Percentiles rank a stretch among this genome's conserved stretches.
phyloP scores from a whole-genome alignment of 1,139 yeast genomes.

The Kluyveromyces marxianus region DNA sequence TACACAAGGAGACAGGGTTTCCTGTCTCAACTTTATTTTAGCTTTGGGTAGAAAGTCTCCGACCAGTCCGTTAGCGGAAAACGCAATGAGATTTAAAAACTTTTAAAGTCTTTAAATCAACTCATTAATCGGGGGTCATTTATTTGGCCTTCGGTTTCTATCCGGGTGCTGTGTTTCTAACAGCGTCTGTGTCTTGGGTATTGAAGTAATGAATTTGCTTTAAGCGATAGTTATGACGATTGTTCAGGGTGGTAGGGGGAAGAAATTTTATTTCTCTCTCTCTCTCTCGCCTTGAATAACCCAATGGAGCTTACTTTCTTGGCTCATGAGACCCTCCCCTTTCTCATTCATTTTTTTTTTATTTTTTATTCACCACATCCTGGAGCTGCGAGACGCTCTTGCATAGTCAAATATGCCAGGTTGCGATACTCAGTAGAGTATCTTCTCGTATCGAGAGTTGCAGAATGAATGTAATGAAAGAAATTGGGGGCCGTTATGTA shows the following conservation, averaged over 20 bases:
- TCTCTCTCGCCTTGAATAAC: slow-evolving; percentile 37
- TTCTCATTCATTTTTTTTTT: slow-evolving; percentile 15
- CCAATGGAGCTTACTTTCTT: slow-evolving; percentile 89
- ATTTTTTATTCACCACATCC: slow-evolving; percentile 16
- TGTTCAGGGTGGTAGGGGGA: slow-evolving; percentile 27
- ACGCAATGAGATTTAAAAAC: slow-evolving; percentile 36
- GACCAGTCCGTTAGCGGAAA: slow-evolving; percentile 54
- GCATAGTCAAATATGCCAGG: slow-evolving; percentile 74
- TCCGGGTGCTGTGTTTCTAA: slow-evolving; percentile 1
- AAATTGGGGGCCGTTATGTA: slow-evolving; percentile 6
- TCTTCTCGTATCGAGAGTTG: slow-evolving; percentile 1
- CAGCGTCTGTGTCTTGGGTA: slow-evolving; percentile 44
- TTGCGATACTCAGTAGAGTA: slow-evolving; percentile 24
- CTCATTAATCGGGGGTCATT: slow-evolving; percentile 22
- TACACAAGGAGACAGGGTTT: slow-evolving; percentile 40
- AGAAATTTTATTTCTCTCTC: slow-evolving; percentile 5
- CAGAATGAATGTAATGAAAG: not conserved
- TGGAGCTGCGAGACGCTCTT: slow-evolving; percentile 19
- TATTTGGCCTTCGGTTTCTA: slow-evolving; percentile 6
- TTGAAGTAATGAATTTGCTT: slow-evolving; percentile 39
- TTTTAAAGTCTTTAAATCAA: slow-evolving; percentile 30
- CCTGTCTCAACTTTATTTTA: slow-evolving; percentile 21
- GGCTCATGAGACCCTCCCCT: slow-evolving; percentile 49
- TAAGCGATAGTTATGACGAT: slow-evolving; percentile 80
- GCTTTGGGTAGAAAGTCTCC: slow-evolving; percentile 96